phyloP scores from a whole-genome alignment of 805 yeast genomes.

The Lipomyces sp. region DNA sequence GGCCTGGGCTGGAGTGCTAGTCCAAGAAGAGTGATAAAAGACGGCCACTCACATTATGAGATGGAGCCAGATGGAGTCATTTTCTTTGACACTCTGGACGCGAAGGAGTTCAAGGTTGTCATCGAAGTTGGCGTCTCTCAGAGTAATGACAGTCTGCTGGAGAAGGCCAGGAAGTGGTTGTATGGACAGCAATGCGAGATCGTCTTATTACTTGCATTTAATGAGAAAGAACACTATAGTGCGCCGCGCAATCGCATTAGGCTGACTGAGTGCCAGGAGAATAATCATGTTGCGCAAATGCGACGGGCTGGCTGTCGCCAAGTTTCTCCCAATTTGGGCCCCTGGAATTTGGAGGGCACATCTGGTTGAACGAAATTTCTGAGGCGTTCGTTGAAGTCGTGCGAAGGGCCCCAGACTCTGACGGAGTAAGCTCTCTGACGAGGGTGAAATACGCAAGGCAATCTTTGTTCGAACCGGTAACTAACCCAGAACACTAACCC shows the following conservation, averaged over 20 bases:
- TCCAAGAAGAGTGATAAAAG: not conserved
- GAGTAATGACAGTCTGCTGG: not conserved
- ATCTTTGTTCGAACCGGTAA: not conserved
- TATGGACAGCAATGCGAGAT: not conserved
- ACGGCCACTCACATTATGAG: not conserved
- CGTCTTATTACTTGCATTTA: not conserved
- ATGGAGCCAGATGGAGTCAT: not conserved
- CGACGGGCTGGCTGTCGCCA: not conserved
- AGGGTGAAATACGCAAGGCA: not conserved
- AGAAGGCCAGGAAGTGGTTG: not conserved
- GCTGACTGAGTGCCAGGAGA: not conserved
- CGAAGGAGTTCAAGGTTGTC: not conserved
- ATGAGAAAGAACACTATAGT: not conserved
- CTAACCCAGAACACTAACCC: too few relatives aligned
- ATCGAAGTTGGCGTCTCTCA: not conserved
- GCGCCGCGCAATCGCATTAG: not conserved
- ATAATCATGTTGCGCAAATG: not conserved
- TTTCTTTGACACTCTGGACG: not conserved
- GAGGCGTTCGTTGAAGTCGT: not conserved
- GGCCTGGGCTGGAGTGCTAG: not conserved
- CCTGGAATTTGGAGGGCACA: not conserved
- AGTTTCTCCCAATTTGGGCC: not conserved
- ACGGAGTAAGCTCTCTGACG: not conserved
- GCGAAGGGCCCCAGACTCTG: not conserved
- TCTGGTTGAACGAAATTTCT: not conserved